Evolutionary conservation across 2,329 filamentous ascomycete genomes (phyloP).

Genomic region (Colletotrichum shisoi): DNA sequence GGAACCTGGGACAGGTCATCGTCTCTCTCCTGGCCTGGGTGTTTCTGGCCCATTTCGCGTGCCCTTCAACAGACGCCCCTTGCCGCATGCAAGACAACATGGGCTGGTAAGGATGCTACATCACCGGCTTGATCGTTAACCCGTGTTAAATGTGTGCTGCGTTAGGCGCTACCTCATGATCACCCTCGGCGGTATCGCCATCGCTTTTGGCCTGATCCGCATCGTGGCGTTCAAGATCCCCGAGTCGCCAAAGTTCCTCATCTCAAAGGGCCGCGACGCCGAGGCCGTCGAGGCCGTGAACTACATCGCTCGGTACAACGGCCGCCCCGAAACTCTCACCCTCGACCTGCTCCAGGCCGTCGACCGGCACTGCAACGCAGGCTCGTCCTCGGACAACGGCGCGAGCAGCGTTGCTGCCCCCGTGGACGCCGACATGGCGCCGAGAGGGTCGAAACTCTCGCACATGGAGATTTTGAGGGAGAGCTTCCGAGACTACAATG

Average conservation of each 20-base stretch:
- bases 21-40: slow-evolving; percentile 57
- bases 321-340: slow-evolving; percentile 48
- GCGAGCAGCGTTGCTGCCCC: background rate
- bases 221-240: slow-evolving; percentile 58
- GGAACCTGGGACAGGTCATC: slow-evolving; percentile 61
- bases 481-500: slow-evolving; percentile 37
- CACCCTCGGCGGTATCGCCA: slow-evolving; percentile 55
- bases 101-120: slow-evolving; percentile 51
- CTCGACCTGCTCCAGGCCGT: slow-evolving; percentile 49
- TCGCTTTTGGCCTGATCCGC: slow-evolving; percentile 55
- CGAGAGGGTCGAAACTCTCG: slow-evolving; percentile 34
- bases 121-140: no score
- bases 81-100: slow-evolving; percentile 56
- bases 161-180: slow-evolving; percentile 54
- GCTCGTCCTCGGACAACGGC: slow-evolving; percentile 35
- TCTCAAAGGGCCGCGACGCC: slow-evolving; percentile 54
- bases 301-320: slow-evolving; percentile 54
- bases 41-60: slow-evolving; percentile 54
- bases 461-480: slow-evolving; percentile 43
- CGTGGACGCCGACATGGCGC: slow-evolving; percentile 22
- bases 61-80: slow-evolving; percentile 43
- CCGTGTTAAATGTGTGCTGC: slow-evolving; percentile 6
- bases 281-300: slow-evolving; percentile 59
- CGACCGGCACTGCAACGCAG: slow-evolving; percentile 19
- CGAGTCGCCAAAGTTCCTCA: slow-evolving; percentile 58